phyloP scores from a whole-genome alignment of 2,329 filamentous ascomycete genomes.

The Ophiostoma ips region DNA sequence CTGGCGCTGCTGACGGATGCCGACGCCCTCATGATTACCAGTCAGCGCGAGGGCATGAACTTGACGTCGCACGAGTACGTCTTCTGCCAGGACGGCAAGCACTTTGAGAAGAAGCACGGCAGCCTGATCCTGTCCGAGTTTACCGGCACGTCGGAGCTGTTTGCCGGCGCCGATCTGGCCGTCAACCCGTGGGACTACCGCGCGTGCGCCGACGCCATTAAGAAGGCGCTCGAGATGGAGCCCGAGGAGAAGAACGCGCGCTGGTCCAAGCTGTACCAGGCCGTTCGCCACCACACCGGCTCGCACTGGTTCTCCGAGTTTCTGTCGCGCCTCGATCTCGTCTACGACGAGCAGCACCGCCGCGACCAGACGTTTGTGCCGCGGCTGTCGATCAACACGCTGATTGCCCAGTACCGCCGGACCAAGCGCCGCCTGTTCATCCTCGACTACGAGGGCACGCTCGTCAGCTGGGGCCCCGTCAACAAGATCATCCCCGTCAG shows the following conservation, averaged over 20 bases:
- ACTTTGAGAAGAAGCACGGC: conserved; percentile 62
- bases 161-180: conserved; percentile 64
- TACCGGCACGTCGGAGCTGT: conserved; percentile 78
- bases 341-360: conserved; percentile 71
- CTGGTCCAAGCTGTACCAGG: conserved; percentile 59
- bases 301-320: conserved; percentile 76
- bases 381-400: conserved; percentile 54
- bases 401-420: conserved; percentile 52
- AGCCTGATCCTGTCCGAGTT: conserved; percentile 91
- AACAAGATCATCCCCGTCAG: conserved; percentile 75
- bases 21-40: conserved; percentile 87
- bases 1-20: conserved; percentile 82
- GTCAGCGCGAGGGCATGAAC: conserved; percentile 94
- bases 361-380: conserved; percentile 80
- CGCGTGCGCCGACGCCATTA: conserved; percentile 75
- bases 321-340: conserved; percentile 53
- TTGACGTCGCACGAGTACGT: conserved; percentile 89
- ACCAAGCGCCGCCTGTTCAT: conserved; percentile 67
- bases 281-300: conserved; percentile 71
- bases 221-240: conserved; percentile 66
- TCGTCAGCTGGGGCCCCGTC: conserved; percentile 76
- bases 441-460: conserved; percentile 84
- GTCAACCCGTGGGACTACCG: conserved; percentile 96
- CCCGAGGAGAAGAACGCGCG: conserved; percentile 58
- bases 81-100: conserved; percentile 76